Evolutionary conservation across 2,329 filamentous ascomycete genomes (phyloP).

Genomic region (Alternaria postmessia): DNA sequence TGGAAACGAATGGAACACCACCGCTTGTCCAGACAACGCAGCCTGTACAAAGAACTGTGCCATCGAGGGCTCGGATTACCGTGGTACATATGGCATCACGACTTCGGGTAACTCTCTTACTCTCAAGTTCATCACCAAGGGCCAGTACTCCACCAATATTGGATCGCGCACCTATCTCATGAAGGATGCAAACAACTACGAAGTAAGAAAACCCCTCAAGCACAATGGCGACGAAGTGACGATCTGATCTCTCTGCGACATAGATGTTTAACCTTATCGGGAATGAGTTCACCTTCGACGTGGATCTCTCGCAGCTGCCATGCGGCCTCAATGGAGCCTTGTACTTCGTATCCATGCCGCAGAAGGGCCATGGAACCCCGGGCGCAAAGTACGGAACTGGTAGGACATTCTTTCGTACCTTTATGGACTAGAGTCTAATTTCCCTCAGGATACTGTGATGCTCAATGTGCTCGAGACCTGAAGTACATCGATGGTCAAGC

Average conservation of each 20-base stretch:
- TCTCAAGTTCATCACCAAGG: slow-evolving; percentile 66
- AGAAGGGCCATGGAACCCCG: slow-evolving; percentile 56
- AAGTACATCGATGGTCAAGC: slow-evolving; percentile 62
- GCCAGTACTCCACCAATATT: slow-evolving; percentile 51
- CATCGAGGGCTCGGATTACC: slow-evolving; percentile 54
- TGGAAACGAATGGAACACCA: slow-evolving; percentile 52
- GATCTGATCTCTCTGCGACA: not conserved
- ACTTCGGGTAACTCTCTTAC: slow-evolving; percentile 61
- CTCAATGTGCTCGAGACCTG: slow-evolving; percentile 50
- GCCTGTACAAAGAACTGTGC: slow-evolving; percentile 47
- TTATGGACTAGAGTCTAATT: not conserved
- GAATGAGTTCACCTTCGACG: slow-evolving; percentile 49
- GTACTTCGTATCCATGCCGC: slow-evolving; percentile 64
- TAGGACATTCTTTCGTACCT: slow-evolving; percentile 47
- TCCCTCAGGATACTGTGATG: slow-evolving; percentile 50
- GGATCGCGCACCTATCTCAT: slow-evolving; percentile 49
- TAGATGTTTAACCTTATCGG: slow-evolving; percentile 47
- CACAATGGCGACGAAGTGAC: not conserved
- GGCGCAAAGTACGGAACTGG: slow-evolving; percentile 61
- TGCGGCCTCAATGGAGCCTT: slow-evolving; percentile 71
- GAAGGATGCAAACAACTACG: slow-evolving; percentile 41
- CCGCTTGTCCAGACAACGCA: slow-evolving; percentile 45
- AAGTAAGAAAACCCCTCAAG: not conserved
- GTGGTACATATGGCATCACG: slow-evolving; percentile 58
- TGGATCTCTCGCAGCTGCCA: slow-evolving; percentile 64